Base-by-base conservation (phyloP, 2,329 filamentous ascomycete genomes). In the Neopestalotiopsis rosae region DNA sequence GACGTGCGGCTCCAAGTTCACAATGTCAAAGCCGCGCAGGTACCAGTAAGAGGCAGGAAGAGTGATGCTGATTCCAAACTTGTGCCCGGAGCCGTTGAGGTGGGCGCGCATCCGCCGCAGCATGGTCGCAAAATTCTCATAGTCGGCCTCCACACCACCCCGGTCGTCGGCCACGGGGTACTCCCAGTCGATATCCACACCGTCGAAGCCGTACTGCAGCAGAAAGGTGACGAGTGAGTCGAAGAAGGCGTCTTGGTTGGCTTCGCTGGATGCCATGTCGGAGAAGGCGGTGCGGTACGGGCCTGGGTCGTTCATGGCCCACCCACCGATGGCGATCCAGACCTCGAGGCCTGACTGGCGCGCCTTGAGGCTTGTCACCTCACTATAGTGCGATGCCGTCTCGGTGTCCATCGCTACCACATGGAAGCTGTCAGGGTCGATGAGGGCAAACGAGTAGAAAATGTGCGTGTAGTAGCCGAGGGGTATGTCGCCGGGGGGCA, bases 201-300 rank as follows among this genome's bases (percentile, higher is more conserved):
- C 72, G 20, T 73, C 72, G 32, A 73, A 72, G 12, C 56, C 71
- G 49, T 73, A 73, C 9, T 70, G 38, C 0, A n/a, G n/a, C 67
- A 78, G 73, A 67, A 78, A 77, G 1, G 30, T 32, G 0, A 78
- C 3, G 0, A 77, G 59, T 6, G 71, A 70, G 1, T 45, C 66
- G n/a, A 76, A 13, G 28, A 61, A 61, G 10, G 7, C 34, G 1
- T 9, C 7, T 2, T 34, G 58, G 6, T 10, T 34, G 4, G 3
- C 24, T 7, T 9, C 13, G 14, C 24, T 32, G 5, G 6, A 4
- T 1, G 58, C 30, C 5, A 61, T 34, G 12, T 61, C 58, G 3
- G 24, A n/a, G 30, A 61, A 61, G 13, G 17, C 13, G 5, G 24
- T 61, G 3, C 6, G 7, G 9, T 28, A 34, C 6, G 14, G 14